Evolutionary conservation across 192 early-diverging fungal genomes (phyloP).

Genomic region (Gryganskiella cystojenkinii): DNA sequence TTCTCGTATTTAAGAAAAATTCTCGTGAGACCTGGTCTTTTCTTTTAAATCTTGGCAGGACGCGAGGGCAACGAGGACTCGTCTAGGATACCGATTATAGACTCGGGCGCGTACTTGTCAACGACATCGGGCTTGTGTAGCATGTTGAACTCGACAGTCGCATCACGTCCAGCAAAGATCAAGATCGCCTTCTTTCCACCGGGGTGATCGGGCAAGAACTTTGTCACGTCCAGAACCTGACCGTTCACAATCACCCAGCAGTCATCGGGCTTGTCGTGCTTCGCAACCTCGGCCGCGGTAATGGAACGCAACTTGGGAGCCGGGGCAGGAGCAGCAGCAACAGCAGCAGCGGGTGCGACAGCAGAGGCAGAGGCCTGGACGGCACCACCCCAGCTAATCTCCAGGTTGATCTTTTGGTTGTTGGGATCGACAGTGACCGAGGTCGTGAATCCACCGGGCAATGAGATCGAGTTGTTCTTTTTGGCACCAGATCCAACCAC

Average conservation of each 20-base stretch:
- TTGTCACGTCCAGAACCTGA: slow-evolving; percentile 80
- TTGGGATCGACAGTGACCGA: slow-evolving; percentile 65
- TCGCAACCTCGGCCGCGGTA: slow-evolving; percentile 81
- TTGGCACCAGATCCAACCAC: slow-evolving; percentile 60
- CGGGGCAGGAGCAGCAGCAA: slow-evolving; percentile 53
- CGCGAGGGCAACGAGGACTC: slow-evolving; percentile 38
- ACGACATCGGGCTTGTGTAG: slow-evolving; percentile 86
- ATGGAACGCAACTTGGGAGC: slow-evolving; percentile 60
- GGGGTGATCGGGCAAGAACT: slow-evolving; percentile 84
- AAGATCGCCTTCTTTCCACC: slow-evolving; percentile 89
- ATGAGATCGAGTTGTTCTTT: slow-evolving; percentile 73
- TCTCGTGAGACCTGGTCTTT: no score
- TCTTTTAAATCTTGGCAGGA: slow-evolving; percentile 45
- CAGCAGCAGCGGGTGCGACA: slow-evolving; percentile 43
- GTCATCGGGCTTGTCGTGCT: slow-evolving; percentile 84
- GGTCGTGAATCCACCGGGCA: slow-evolving; percentile 75
- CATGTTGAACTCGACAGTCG: slow-evolving; percentile 88
- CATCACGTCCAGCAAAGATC: slow-evolving; percentile 87
- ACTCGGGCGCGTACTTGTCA: slow-evolving; percentile 70
- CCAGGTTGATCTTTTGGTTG: slow-evolving; percentile 58
- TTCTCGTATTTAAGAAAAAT: no score
- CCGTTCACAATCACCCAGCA: slow-evolving; percentile 92
- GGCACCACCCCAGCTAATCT: slow-evolving; percentile 63
- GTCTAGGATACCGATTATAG: slow-evolving; percentile 41
- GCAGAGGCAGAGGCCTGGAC: slow-evolving; percentile 17